phyloP scores from a whole-genome alignment of 2,329 filamentous ascomycete species.

The Phialophora verrucosa region DNA sequence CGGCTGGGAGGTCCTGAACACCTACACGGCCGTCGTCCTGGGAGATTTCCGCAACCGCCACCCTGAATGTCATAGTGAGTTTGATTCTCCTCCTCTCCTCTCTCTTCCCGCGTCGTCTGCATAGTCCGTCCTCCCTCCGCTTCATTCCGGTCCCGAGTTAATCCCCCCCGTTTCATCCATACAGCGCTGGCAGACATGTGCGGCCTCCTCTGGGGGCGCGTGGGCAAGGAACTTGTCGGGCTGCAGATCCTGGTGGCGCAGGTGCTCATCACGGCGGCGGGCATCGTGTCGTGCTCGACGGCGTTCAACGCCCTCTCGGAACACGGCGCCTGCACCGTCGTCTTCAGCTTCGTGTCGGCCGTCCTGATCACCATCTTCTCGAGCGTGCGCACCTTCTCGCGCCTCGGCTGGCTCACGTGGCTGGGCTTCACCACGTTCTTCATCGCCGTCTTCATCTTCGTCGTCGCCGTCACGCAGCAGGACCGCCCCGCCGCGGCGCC shows the following conservation, averaged over 20 bases:
- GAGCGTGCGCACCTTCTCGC: conserved; percentile 11
- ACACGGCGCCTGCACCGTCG: conserved; percentile 45
- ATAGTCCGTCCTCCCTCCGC: not conserved
- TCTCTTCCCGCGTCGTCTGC: not conserved
- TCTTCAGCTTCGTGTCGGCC: conserved; percentile 40
- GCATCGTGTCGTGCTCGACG: conserved; percentile 51
- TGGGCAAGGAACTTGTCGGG: conserved; percentile 18
- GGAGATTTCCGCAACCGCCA: conserved; percentile 60
- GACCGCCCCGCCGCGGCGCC: conserved; percentile 46
- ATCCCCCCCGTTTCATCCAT: not conserved
- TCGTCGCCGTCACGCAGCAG: conserved; percentile 42
- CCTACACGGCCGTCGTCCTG: conserved; percentile 52
- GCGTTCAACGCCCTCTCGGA: conserved; percentile 50
- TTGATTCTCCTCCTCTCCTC: not conserved
- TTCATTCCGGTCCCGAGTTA: conserved; percentile 42
- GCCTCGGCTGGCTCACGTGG: conserved; percentile 17
- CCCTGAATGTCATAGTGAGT: conserved; percentile 54
- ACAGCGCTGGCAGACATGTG: conserved; percentile 55
- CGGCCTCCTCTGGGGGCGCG: conserved; percentile 24
- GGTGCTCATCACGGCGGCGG: conserved; percentile 50
- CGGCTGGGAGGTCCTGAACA: conserved; percentile 57
- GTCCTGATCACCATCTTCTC: conserved; percentile 33
- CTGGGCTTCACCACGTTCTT: conserved; percentile 16
- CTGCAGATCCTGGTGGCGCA: conserved; percentile 16
- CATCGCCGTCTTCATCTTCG: conserved; percentile 25